These are phyloP conservation scores for Colletotrichum lini DNA, from an alignment of 2,329 filamentous ascomycete species.

Conservation along the genomic window DNA sequence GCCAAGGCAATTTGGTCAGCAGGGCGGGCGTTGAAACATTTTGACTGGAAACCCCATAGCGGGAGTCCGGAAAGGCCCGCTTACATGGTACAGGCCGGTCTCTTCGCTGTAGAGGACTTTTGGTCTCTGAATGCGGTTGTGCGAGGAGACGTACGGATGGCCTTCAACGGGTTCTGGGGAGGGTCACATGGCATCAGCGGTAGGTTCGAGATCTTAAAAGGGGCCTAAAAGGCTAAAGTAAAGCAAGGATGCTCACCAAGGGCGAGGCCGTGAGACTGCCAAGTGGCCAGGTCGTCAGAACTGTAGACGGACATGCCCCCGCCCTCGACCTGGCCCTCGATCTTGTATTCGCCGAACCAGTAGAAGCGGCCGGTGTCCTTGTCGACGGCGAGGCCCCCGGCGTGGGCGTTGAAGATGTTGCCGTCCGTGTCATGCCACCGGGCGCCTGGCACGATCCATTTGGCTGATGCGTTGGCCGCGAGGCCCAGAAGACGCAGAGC, in stretches of 20 bases:
- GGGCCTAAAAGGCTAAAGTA: too few relatives aligned
- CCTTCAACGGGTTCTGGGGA: conserved; percentile 62
- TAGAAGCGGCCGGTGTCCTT: conserved; percentile 68
- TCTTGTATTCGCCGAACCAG: conserved; percentile 75
- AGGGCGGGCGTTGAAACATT: too few relatives aligned
- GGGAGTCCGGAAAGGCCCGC: conserved; percentile 27
- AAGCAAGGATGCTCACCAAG: conserved; percentile 49
- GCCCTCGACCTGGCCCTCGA: conserved; percentile 70
- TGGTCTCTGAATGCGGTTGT: conserved; percentile 72
- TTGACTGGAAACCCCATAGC: too few relatives aligned
- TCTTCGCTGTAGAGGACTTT: conserved; percentile 72
- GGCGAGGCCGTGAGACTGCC: conserved; percentile 70
- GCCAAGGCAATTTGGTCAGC: background rate
- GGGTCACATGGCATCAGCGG: too few relatives aligned
- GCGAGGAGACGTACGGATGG: conserved; percentile 67
- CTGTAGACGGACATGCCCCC: conserved; percentile 74
- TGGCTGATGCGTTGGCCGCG: conserved; percentile 46
- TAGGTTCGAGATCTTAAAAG: too few relatives aligned
- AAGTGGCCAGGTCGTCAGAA: conserved; percentile 72
- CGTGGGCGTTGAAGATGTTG: conserved; percentile 72
- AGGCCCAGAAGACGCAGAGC: too few relatives aligned
- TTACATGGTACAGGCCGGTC: conserved; percentile 69
- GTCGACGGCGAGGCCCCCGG: conserved; percentile 69
- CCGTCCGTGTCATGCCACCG: conserved; percentile 74
- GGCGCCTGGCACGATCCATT: conserved; percentile 74